Base-by-base conservation (phyloP, 2,329 filamentous ascomycete genomes). In the Ophiostoma perfectum region DNA sequence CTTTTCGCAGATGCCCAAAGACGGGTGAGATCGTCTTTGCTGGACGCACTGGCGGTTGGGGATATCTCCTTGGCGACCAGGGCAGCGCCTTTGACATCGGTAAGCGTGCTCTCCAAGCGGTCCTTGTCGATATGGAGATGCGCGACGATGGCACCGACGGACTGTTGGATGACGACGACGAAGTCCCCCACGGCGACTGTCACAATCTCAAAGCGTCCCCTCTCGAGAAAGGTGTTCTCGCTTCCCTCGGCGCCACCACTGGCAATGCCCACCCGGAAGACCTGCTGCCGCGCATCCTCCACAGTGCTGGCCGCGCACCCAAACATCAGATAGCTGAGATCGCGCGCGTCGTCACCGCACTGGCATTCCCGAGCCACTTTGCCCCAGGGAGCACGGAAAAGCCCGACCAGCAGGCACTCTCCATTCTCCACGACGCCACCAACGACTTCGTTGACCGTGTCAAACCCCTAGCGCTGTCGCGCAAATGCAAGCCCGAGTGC, bases 311-410 rank as follows among this genome's bases (percentile, higher is more conserved):
- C 58, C 44, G 44, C 16, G 69, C 41, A 42, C 67, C 69, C 16
- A 70, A 70, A 62, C 58, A 66, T 55, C 64, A 67, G 49, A 68
- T 70, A 9, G 69, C 69, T 36, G 64, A 67, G 45, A 36, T 68
- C 3, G 65, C 69, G 7, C 64, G 66, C 2, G 41, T 68, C 47
- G 69, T 68, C 36, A 70, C 69, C 1, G 64, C 45, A 4, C 41
- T 70, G 12, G 69, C 69, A 18, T 65, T 65, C 38, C 66, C 66
- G 1, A 65, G 65, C 4, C 7, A 18, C 8, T 16, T 4, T 38
- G 64, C 27, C 14, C 16, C 27, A n/a, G 27, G 55, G 6, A 38
- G 49, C 49, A 47, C 58, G 8, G 39, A n/a, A 11, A 16, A 9
- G 1, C 38, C 66, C 1, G 64, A 68, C 12, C 8, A 4, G 2